These are phyloP conservation scores for Stenogyne calaminthoides DNA, from an alignment of 305 asterid species.

Conservation along the genomic window DNA sequence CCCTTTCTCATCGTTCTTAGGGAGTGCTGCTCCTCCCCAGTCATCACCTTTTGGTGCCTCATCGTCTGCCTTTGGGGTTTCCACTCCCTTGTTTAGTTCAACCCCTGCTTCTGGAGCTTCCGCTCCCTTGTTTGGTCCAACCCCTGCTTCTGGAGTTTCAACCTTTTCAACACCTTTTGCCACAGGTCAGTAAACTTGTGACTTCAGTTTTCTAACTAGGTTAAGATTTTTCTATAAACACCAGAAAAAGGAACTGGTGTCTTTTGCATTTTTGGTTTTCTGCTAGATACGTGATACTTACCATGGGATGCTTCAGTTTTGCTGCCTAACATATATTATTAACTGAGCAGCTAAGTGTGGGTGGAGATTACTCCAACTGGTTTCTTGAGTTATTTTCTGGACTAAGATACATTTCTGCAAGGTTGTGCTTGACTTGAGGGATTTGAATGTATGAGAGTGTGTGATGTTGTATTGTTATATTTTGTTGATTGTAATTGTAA, in stretches of 20 bases:
- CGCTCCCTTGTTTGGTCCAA: constrained; percentile 64
- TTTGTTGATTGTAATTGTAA: background rate
- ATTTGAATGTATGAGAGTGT: background rate
- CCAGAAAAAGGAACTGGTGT: constrained; percentile 7
- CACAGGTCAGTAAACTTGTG: constrained; percentile 52
- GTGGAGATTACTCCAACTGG: background rate
- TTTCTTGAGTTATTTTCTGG: background rate
- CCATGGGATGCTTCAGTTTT: constrained; percentile 5
- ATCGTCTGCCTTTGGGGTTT: constrained; percentile 47
- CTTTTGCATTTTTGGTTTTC: background rate
- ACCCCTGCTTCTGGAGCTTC: constrained; percentile 75
- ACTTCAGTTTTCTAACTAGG: constrained; percentile 1
- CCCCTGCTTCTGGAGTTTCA: constrained; percentile 72
- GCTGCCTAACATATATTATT: background rate
- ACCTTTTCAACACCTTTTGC: constrained; percentile 70
- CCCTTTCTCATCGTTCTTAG: constrained; percentile 57
- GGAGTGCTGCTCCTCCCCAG: constrained; percentile 68
- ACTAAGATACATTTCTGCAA: background rate
- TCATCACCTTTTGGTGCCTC: constrained; percentile 69
- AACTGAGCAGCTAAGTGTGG: background rate
- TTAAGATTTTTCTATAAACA: constrained; percentile 12
- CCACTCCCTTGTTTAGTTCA: constrained; percentile 61
- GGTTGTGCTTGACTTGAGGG: background rate
- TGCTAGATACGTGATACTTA: constrained; percentile 1
- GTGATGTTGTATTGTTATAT: background rate